Evolutionary conservation across 192 early-diverging fungal species (phyloP).

Genomic region (Coemansia sp.): DNA sequence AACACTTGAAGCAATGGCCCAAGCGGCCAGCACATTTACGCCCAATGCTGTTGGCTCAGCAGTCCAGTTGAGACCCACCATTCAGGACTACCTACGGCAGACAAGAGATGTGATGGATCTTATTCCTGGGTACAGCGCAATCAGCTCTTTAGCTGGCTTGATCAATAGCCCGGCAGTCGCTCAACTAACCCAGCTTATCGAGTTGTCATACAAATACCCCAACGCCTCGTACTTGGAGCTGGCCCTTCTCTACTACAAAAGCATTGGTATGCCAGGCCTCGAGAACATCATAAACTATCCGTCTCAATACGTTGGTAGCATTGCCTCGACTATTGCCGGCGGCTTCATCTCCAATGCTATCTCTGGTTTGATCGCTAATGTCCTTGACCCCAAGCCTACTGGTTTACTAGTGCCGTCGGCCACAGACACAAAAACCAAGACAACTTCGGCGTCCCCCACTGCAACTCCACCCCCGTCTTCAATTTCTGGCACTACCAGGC

Average conservation of each 20-base stretch:
- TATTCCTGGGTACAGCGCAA: slow-evolving; percentile 12
- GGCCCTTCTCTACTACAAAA: slow-evolving; percentile 25
- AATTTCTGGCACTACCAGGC: neutral
- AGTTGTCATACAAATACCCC: slow-evolving; percentile 30
- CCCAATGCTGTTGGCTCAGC: neutral
- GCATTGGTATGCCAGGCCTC: slow-evolving; percentile 37
- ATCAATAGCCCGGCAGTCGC: slow-evolving; percentile 10
- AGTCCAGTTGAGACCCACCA: neutral
- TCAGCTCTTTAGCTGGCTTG: slow-evolving; percentile 5
- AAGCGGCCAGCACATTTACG: slow-evolving; percentile 3
- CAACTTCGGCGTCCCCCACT: neutral
- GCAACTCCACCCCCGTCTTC: neutral
- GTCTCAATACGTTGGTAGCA: slow-evolving; percentile 27
- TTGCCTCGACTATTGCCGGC: slow-evolving; percentile 29
- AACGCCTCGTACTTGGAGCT: slow-evolving; percentile 29
- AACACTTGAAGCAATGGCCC: slow-evolving; percentile 10
- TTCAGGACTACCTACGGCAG: slow-evolving; percentile 11
- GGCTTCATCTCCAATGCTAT: slow-evolving; percentile 40
- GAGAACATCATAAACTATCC: slow-evolving; percentile 12
- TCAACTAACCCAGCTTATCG: slow-evolving; percentile 15
- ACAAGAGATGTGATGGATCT: slow-evolving; percentile 11
- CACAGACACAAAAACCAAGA: neutral
- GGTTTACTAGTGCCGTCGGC: neutral
- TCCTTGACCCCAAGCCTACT: slow-evolving; percentile 11
- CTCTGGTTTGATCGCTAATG: neutral